Evolutionary conservation across 176 grass and related monocot genomes (phyloP).

Genomic region (Eremochloa ophiuroides): DNA sequence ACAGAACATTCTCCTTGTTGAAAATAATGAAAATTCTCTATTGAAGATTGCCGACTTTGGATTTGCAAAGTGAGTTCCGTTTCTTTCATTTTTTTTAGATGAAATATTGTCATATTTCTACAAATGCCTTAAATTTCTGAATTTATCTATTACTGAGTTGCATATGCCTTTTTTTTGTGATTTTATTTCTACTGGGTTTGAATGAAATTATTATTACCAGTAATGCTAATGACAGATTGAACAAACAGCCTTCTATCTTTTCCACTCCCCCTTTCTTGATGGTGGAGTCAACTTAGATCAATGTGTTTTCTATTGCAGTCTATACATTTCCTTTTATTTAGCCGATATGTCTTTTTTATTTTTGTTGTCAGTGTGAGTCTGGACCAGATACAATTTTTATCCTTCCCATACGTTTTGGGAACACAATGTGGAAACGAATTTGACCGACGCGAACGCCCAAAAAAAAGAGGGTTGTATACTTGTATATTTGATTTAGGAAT

Average conservation of each 20-base stretch:
- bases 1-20: constrained; percentile 92
- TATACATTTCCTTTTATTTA: too few species aligned
- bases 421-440: too few species aligned
- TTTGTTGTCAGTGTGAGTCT: too few species aligned
- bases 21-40: constrained; percentile 62
- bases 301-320: not conserved
- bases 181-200: constrained; percentile 20
- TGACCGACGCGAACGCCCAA: too few species aligned
- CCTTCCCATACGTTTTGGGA: too few species aligned
- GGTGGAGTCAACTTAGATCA: not conserved
- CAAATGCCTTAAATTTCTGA: not conserved
- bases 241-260: not conserved
- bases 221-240: not conserved
- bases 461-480: too few species aligned
- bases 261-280: not conserved
- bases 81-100: constrained; percentile 3
- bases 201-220: not conserved
- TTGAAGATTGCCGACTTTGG: constrained; percentile 99
- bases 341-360: too few species aligned
- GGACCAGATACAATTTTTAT: too few species aligned
- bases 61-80: constrained; percentile 89
- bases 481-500: too few species aligned
- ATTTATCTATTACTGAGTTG: not conserved
- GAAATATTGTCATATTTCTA: not conserved
- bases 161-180: not conserved